Evolutionary conservation across 148 eudicot genomes (phyloP), one percentile per base, ranked within the genome.

Genomic region (Rheum nobile): DNA sequence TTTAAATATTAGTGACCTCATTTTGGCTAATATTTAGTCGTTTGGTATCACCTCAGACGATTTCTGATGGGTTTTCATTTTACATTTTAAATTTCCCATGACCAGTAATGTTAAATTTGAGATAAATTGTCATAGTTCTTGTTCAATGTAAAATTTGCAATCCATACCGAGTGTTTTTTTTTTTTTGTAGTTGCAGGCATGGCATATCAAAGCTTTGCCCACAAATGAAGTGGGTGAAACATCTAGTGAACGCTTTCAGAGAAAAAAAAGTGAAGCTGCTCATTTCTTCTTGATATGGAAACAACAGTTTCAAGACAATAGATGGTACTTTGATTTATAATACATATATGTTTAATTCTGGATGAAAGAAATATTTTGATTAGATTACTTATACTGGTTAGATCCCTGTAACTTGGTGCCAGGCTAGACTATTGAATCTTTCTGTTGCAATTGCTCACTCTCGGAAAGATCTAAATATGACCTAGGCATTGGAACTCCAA

Each of bases 131-230:
- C 32, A 55, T 55, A 24, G 28, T 22, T 55, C 24, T 31, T 24
- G 31, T 55, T 31, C 63, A 55, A 55, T 24, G 63, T 24, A 2
- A 55, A 50, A 55, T 55, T 55, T 55, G 31, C 13, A 7, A 8
- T 10, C 29, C 13, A 55, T 24, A 31, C 63, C 24, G 22, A 55
- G 31, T 2, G n/a, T n/a, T n/a, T 5, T 69, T 4, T 22, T 26
- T 38, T 71, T 71, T 71, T 21, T 46, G 22, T 50, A 74, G 69
- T 76, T 85, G 81, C 85, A 86, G 96, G 82, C 72, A 48, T 69
- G 41, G 71, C 71, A 43, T 87, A 83, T 82, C 83, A n/a, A 84
- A 72, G 82, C 80, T 26, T 67, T 88, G 76, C 81, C 86, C 75
- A 52, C 24, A 31, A 75, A 74, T 75, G 89, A 88, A 77, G 75